phyloP scores from a whole-genome alignment of 176 grass and related monocot species.

The Musa schizocarpa region DNA sequence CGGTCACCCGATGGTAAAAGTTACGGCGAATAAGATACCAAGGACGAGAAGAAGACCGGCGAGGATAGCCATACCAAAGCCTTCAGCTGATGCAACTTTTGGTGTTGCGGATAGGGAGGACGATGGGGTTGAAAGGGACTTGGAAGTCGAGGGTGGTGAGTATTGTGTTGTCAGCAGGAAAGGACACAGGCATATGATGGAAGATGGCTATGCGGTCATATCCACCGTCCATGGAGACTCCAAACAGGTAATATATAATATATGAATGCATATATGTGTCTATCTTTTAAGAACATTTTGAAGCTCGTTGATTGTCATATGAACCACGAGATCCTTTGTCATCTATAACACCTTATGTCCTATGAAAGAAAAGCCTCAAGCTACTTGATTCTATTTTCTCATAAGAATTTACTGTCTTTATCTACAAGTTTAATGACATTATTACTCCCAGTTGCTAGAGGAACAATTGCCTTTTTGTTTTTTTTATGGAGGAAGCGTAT shows the following conservation, averaged over 20 bases:
- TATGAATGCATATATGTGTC: background rate
- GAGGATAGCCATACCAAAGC: slow-evolving; percentile 43
- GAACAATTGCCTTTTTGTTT: no score
- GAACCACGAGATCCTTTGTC: no score
- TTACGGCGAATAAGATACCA: no score
- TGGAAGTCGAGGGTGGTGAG: slow-evolving; percentile 28
- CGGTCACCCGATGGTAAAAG: background rate
- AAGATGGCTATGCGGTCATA: slow-evolving; percentile 48
- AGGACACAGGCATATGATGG: slow-evolving; percentile 63
- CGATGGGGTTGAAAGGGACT: background rate
- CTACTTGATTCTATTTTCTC: no score
- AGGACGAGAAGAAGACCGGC: slow-evolving; percentile 41
- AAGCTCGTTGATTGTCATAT: no score
- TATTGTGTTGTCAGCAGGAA: slow-evolving; percentile 50
- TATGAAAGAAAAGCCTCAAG: no score
- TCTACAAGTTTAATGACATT: no score
- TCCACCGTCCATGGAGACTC: slow-evolving; percentile 21
- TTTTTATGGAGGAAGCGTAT: no score
- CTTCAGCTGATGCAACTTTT: background rate
- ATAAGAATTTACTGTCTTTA: no score
- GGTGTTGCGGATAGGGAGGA: background rate
- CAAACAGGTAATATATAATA: slow-evolving; percentile 41
- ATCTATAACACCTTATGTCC: no score
- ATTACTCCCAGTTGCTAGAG: no score
- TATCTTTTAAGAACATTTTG: no score